These are phyloP conservation scores for Cadophora malorum DNA, from an alignment of 2,329 filamentous ascomycete species.

Conservation along the genomic window DNA sequence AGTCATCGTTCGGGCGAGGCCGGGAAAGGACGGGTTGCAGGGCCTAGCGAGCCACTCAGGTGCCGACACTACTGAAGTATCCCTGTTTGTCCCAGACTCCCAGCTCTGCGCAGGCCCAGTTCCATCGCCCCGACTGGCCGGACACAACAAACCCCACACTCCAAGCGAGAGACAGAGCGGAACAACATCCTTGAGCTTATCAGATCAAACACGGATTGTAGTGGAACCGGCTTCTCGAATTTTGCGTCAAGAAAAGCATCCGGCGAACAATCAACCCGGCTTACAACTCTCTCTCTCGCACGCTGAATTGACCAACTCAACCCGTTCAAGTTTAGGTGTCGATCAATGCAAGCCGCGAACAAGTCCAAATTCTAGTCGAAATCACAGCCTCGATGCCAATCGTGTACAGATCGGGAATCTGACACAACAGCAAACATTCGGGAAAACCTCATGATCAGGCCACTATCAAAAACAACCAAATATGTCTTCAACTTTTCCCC, in stretches of 20 bases:
- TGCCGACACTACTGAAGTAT: neutral
- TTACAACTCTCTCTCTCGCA: constrained; percentile 18
- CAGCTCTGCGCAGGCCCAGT: neutral
- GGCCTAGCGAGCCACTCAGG: constrained; percentile 16
- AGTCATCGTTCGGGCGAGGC: constrained; percentile 17
- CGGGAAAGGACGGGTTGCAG: neutral
- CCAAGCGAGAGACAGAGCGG: neutral
- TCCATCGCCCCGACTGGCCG: constrained; percentile 14
- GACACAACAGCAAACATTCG: neutral
- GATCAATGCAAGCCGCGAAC: neutral
- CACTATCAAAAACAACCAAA: constrained; percentile 16
- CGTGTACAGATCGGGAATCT: neutral
- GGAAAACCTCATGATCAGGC: constrained; percentile 7
- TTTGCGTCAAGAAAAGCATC: neutral
- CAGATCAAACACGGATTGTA: constrained; percentile 2
- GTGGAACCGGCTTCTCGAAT: neutral
- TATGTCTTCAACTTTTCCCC: constrained; percentile 10
- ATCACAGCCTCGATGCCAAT: neutral
- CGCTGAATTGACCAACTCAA: constrained; percentile 5
- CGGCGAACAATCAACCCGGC: constrained; percentile 28
- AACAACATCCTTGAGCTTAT: constrained; percentile 11
- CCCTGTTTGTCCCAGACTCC: neutral
- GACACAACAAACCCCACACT: neutral
- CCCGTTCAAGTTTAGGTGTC: neutral
- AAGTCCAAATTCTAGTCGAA: neutral